Percentiles rank a stretch among this genome's conserved stretches.
phyloP scores from a whole-genome alignment of 345 rosid genomes.

The Orychophragmus violaceus region DNA sequence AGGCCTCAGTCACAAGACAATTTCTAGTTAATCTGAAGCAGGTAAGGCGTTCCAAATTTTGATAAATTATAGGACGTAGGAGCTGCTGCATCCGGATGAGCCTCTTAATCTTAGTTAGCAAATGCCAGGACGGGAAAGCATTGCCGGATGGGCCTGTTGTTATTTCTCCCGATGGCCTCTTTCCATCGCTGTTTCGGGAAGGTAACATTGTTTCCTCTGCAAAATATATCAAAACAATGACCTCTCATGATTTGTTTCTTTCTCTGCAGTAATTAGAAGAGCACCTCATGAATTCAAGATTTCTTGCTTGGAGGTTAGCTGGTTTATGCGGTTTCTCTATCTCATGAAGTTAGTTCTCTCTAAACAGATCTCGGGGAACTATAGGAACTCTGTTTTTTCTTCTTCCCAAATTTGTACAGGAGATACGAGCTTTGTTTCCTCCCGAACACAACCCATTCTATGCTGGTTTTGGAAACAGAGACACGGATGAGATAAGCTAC shows the following conservation, averaged over 20 bases:
- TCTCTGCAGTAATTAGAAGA: slow-evolving; percentile 75
- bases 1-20: slow-evolving; percentile 80
- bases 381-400: neutral
- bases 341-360: neutral
- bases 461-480: slow-evolving; percentile 98
- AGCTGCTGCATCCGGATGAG: too few species aligned
- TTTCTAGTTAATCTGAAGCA: slow-evolving; percentile 86
- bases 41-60: slow-evolving; percentile 39
- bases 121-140: slow-evolving; percentile 74
- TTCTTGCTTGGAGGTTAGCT: slow-evolving; percentile 91
- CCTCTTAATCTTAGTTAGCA: neutral
- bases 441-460: slow-evolving; percentile 86
- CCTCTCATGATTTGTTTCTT: neutral
- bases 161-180: slow-evolving; percentile 95
- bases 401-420: slow-evolving; percentile 35
- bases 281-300: slow-evolving; percentile 99
- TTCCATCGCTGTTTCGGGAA: slow-evolving; percentile 90
- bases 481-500: slow-evolving; percentile 96
- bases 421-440: slow-evolving; percentile 82
- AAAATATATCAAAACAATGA: neutral
- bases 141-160: slow-evolving; percentile 98
- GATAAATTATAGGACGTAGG: too few species aligned
- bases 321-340: slow-evolving; percentile 1
- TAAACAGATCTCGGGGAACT: neutral
- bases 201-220: slow-evolving; percentile 40